Base-by-base conservation (phyloP, 192 early-diverging fungal genomes). In the Linnemannia elongata region DNA sequence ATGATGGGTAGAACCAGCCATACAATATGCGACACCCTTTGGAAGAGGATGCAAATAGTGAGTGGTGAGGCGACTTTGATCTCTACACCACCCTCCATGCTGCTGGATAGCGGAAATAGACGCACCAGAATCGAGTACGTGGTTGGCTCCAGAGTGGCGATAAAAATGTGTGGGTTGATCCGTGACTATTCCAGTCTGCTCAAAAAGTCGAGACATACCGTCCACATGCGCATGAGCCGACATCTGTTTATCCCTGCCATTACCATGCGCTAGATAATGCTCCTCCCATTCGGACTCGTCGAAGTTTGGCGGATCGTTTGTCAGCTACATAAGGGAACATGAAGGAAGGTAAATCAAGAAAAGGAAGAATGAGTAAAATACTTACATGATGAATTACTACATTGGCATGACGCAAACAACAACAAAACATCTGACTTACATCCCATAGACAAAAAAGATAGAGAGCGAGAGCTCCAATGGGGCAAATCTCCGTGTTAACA, bases 31-130 rank as follows among this genome's bases (percentile, higher is more conserved):
- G 33, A 71, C 69, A 6, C 69, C 69, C 41, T 71, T 71, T 7
- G 36, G 69, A 71, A 71, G 69, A 42, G 69, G 69, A 71, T 71
- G 69, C 6, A 39, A 18, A 42, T 71, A 71, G 15, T 71, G 69
- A 38, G 69, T 15, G 10, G 35, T 71, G 69, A 71, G 69, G 69
- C 69, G 69, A 15, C 69, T 15, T 41, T 42, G 38, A 18, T 42
- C 69, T 8, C 4, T 71, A 20, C 18, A 6, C 69, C 69, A 71
- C 7, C 69, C 69, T 38, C 69, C 69, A 15, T 71, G 69, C 6
- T 41, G 35, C 24, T 71, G 0, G 24, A 71, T 71, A 15, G 69
- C 69, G 7, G 9, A 15, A 15, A 71, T 38, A 15, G 6, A 7
- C 20, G 6, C 9, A 27, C 69, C 69, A 39, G 15, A 8, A 71